Conservation (phyloP, 2,329 filamentous ascomycete genomes). For the Metarhizium anisopliae region DNA sequence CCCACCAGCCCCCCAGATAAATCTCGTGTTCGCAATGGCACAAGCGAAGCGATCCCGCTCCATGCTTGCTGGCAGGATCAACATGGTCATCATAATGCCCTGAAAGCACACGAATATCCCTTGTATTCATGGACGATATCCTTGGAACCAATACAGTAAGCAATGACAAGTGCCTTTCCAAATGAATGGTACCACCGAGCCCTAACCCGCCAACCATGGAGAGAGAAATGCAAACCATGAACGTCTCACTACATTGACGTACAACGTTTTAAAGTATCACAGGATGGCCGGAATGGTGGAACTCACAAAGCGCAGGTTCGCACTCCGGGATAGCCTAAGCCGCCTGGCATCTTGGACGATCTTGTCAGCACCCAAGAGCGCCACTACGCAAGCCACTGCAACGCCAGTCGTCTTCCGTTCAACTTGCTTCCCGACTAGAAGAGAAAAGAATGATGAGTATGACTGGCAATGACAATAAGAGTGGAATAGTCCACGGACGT, state of each 20-base stretch:
- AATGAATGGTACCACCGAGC: not conserved
- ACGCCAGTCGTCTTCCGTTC: not conserved
- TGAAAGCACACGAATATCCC: not conserved
- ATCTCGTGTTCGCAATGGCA: not conserved
- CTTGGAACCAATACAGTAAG: not conserved
- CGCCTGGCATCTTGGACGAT: not conserved
- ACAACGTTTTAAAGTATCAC: not conserved
- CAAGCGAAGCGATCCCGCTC: not conserved
- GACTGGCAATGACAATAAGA: too few species aligned
- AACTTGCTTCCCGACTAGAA: not conserved
- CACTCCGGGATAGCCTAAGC: not conserved
- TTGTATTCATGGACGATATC: not conserved
- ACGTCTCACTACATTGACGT: not conserved
- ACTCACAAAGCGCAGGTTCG: not conserved
- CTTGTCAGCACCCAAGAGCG: not conserved
- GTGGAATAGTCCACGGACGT: too few species aligned
- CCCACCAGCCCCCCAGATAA: not conserved
- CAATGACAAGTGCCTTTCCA: not conserved
- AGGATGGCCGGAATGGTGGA: not conserved
- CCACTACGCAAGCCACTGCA: not conserved
- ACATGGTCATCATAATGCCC: not conserved
- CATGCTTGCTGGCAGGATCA: not conserved
- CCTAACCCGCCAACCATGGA: not conserved
- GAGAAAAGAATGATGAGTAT: too few species aligned
- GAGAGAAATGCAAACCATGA: not conserved